Evolutionary conservation across 306 rosid genomes (phyloP).

Genomic region (Lotus japonicus): DNA sequence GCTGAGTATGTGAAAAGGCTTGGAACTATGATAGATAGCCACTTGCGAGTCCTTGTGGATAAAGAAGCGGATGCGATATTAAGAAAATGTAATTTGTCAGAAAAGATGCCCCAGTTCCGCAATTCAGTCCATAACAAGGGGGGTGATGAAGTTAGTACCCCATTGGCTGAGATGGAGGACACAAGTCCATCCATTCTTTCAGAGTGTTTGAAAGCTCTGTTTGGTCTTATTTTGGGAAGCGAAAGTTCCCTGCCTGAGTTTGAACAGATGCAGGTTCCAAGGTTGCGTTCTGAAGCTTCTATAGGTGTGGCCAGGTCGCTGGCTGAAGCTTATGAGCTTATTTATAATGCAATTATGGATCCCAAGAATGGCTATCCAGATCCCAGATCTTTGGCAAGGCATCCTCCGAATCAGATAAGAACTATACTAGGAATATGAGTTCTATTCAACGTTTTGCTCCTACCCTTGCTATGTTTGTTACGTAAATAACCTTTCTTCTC

Average conservation of each 20-base stretch:
- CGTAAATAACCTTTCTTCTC: conserved; percentile 18
- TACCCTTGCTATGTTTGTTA: not conserved
- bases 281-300: conserved; percentile 83
- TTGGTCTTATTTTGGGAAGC: conserved; percentile 81
- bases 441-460: conserved; percentile 5
- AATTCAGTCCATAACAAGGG: conserved; percentile 34
- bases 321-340: conserved; percentile 75
- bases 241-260: conserved; percentile 86
- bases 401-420: conserved; percentile 97
- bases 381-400: conserved; percentile 89
- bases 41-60: conserved; percentile 61
- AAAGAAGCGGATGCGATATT: conserved; percentile 74
- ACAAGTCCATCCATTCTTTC: conserved; percentile 62
- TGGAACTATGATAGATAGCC: conserved; percentile 65
- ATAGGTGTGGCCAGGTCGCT: conserved; percentile 71
- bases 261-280: conserved; percentile 93
- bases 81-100: conserved; percentile 62
- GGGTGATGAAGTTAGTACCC: conserved; percentile 29
- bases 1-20: conserved; percentile 71
- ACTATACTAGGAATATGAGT: conserved; percentile 86
- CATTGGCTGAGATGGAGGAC: conserved; percentile 75
- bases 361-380: conserved; percentile 82
- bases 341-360: conserved; percentile 74
- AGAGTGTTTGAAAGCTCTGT: conserved; percentile 71
- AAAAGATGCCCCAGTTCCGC: conserved; percentile 60